Conservation (phyloP, 129 eudicot genomes). For the Heracleum sosnowskyi region DNA sequence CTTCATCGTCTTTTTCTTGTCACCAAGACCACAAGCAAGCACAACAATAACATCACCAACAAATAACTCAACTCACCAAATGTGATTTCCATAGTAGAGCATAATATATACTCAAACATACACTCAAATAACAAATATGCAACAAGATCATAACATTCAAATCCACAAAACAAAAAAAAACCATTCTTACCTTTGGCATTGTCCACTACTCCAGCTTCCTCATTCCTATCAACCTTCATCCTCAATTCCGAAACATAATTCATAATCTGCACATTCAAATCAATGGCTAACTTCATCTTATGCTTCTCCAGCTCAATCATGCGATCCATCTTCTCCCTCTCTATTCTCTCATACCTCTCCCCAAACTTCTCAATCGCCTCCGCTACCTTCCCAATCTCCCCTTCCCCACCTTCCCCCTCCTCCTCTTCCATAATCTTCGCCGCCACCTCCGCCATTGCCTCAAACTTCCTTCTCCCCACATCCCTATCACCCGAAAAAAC, state of each 20-base stretch:
- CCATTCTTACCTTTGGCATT: neutral
- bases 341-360: slow-evolving; percentile 57
- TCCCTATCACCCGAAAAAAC: slow-evolving; percentile 12
- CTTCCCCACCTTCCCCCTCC: slow-evolving; percentile 2
- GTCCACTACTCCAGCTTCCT: slow-evolving; percentile 27
- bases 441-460: slow-evolving; percentile 61
- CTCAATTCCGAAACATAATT: slow-evolving; percentile 62
- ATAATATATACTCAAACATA: neutral
- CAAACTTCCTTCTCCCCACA: slow-evolving; percentile 42
- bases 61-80: neutral
- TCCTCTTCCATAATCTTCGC: slow-evolving; percentile 20
- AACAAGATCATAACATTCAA: neutral
- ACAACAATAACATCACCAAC: neutral
- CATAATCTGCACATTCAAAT: slow-evolving; percentile 78
- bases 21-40: neutral
- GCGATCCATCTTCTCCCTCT: slow-evolving; percentile 57
- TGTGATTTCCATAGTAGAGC: neutral
- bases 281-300: slow-evolving; percentile 72
- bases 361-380: slow-evolving; percentile 44
- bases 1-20: neutral
- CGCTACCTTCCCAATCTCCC: slow-evolving; percentile 32
- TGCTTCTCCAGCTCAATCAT: slow-evolving; percentile 79
- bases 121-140: neutral
- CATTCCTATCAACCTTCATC: slow-evolving; percentile 42
- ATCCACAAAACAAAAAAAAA: neutral